phyloP scores from a whole-genome alignment of 768 basidiomycete genomes.

The Holtermanniella nyarrowii region DNA sequence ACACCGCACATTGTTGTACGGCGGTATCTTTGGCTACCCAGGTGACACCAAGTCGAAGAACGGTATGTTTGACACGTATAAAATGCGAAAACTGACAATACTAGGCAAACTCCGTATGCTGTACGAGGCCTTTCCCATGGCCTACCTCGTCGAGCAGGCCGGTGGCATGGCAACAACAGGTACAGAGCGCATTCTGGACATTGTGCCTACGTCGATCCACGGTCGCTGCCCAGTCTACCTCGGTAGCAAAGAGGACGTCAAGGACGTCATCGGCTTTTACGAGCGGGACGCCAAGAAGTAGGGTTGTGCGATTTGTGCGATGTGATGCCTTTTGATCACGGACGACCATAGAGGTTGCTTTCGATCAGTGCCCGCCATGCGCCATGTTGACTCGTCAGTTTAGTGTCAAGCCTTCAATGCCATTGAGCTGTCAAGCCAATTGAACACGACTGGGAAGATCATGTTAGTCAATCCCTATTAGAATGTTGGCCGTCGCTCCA shows the following conservation, averaged over 20 bases:
- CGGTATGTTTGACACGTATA: constrained; percentile 8
- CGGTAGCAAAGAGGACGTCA: constrained; percentile 85
- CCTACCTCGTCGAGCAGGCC: constrained; percentile 89
- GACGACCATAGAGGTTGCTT: too few relatives aligned
- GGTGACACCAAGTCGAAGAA: constrained; percentile 94
- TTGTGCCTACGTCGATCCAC: constrained; percentile 75
- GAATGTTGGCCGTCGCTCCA: too few relatives aligned
- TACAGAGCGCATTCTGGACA: constrained; percentile 82
- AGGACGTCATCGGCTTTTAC: constrained; percentile 81
- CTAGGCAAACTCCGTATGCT: constrained; percentile 80
- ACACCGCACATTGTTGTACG: constrained; percentile 78
- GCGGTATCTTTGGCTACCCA: constrained; percentile 97
- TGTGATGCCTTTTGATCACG: too few relatives aligned
- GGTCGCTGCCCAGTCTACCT: constrained; percentile 88
- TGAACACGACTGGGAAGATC: too few relatives aligned
- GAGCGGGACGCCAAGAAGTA: constrained; percentile 35
- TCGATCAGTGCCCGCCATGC: too few relatives aligned
- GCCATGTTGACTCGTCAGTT: too few relatives aligned
- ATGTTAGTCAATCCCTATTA: too few relatives aligned
- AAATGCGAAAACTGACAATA: neutral
- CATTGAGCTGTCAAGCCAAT: too few relatives aligned
- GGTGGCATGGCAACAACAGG: constrained; percentile 96
- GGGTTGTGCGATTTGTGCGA: too few relatives aligned
- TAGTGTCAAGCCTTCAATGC: too few relatives aligned
- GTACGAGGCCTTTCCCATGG: constrained; percentile 98